Conservation (phyloP, 805 yeast genomes). For the Clavispora santaluciae region DNA sequence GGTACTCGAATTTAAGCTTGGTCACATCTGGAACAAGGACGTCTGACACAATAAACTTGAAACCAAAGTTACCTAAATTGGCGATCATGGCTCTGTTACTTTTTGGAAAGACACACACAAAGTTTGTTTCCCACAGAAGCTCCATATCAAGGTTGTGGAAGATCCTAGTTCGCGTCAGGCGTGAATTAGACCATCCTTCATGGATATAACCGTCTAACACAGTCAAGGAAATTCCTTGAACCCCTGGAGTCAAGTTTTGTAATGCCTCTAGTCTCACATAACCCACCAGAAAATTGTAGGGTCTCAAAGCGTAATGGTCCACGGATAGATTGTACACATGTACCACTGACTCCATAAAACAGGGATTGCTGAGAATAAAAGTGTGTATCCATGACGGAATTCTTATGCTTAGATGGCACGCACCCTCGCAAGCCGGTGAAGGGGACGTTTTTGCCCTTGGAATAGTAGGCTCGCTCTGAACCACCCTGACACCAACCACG, state of each 20-base stretch:
- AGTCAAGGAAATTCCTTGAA: conserved; percentile 4
- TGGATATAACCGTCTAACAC: conserved; percentile 11
- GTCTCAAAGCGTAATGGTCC: conserved; percentile 9
- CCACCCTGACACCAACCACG: conserved; percentile 8
- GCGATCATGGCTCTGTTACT: background rate
- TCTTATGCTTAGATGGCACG: background rate
- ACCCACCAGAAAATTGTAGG: conserved; percentile 12
- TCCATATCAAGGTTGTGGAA: conserved; percentile 13
- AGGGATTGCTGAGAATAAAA: conserved; percentile 6
- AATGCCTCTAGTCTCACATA: conserved; percentile 12
- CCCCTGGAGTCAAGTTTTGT: conserved; percentile 1
- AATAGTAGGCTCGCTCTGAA: conserved; percentile 1
- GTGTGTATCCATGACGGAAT: conserved; percentile 6
- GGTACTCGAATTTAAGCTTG: background rate
- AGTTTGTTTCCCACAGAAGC: conserved; percentile 4
- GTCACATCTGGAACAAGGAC: conserved; percentile 9
- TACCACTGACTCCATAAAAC: conserved; percentile 13
- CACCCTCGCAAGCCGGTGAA: background rate
- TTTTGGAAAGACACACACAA: conserved; percentile 4
- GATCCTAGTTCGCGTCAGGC: conserved; percentile 2
- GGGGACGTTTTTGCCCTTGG: background rate
- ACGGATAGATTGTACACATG: conserved; percentile 11
- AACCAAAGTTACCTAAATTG: conserved; percentile 7
- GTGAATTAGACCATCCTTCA: background rate
- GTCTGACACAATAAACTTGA: conserved; percentile 5